Evolutionary conservation across 352 stramenopile genomes (phyloP), one percentile per base, ranked within the genome.

Genomic region (Pythium sp.): DNA sequence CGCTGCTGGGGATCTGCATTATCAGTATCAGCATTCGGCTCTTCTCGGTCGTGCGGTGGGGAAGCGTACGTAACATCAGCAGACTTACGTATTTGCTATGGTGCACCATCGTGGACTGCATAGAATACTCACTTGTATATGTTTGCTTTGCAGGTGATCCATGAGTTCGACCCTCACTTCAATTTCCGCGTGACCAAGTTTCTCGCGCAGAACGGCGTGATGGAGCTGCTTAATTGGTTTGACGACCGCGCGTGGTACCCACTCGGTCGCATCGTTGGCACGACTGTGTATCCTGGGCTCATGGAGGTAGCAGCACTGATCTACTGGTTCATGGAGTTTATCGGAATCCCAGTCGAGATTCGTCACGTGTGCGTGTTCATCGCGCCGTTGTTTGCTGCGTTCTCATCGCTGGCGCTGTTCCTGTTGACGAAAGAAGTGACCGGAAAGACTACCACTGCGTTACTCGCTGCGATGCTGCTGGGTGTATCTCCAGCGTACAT

Each of bases 171-270:
- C 59, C 91, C 98, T 41, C 98, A 99, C 73, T 99, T 99, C 78
- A 99, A 99, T 77, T 99, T 98, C 84, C 92, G 98, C 65, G 97
- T 98, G 28, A 99, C 98, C 58, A 98, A 99, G 81, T 97, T 97
- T 58, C 81, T 99, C 15, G 80, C 84, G 46, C 82, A 96, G 34
- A 73, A 98, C 61, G 97, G 97, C 34, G 80, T 87, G 36, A 83
- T 96, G 49, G 93, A 96, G 59, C 98, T 99, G 69, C 87, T 98
- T 62, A 85, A 98, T 65, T 99, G 98, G 98, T 99, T 99, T 70
- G 98, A 99, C 76, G 93, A 99, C 79, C 96, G 87, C 74, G 80
- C 87, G 18, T 98, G 95, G 95, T 98, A 97, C 67, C 95, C 95
- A 36, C 80, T 98, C 22, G 95, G 95, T 2, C 89, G 95, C 30